A percentile compares a stretch with the other conserved stretches of the same genome.
Evolutionary conservation across 192 early-diverging fungal species (phyloP).

Genomic region (Entomortierella parvispora): DNA sequence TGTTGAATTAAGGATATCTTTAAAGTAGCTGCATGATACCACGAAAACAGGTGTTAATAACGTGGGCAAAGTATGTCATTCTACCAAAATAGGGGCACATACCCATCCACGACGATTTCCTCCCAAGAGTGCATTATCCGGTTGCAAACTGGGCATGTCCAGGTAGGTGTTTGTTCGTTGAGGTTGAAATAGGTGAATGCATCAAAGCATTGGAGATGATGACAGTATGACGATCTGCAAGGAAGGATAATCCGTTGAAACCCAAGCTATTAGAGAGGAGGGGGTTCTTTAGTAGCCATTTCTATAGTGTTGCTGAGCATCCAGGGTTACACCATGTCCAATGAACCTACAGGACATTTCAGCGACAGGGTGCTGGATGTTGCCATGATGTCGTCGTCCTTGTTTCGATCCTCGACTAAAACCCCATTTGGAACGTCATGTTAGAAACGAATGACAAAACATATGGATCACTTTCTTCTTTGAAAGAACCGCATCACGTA

Average conservation of each 20-base stretch:
- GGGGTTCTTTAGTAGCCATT: background rate
- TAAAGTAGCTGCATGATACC: slow-evolving; percentile 54
- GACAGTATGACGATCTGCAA: slow-evolving; percentile 66
- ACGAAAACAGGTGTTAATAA: background rate
- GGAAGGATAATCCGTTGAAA: slow-evolving; percentile 74
- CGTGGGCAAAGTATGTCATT: slow-evolving; percentile 32
- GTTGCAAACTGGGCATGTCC: slow-evolving; percentile 82
- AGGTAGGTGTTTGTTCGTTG: slow-evolving; percentile 72
- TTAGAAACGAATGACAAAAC: background rate
- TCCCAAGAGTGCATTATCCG: slow-evolving; percentile 56
- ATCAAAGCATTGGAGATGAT: slow-evolving; percentile 91
- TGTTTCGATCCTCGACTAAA: slow-evolving; percentile 51
- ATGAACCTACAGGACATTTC: slow-evolving; percentile 74
- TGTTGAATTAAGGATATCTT: slow-evolving; percentile 49
- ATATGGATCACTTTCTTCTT: background rate
- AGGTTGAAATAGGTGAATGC: slow-evolving; percentile 74
- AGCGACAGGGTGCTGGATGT: slow-evolving; percentile 72
- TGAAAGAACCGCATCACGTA: slow-evolving; percentile 20
- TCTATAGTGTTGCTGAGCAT: too few relatives aligned
- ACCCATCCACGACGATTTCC: slow-evolving; percentile 78
- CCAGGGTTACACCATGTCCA: too few relatives aligned
- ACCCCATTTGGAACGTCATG: too few relatives aligned
- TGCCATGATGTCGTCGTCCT: slow-evolving; percentile 74
- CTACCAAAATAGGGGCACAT: too few relatives aligned
- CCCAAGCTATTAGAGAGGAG: slow-evolving; percentile 54